phyloP scores from a whole-genome alignment of 805 yeast genomes.

The Wickerhamomyces silvicola region DNA sequence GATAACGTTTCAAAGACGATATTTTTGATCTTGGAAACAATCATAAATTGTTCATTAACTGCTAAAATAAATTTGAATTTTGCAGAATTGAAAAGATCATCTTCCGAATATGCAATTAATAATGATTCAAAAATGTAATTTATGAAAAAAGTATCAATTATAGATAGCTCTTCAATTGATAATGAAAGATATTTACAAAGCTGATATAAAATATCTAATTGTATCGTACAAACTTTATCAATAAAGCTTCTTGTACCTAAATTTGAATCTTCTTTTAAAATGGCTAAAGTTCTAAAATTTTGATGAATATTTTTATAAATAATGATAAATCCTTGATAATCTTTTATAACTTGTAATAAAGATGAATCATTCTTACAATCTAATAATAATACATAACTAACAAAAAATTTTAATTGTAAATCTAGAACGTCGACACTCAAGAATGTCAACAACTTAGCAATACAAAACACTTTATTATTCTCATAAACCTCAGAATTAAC shows the following conservation, averaged over 20 bases:
- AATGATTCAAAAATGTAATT: constrained; percentile 41
- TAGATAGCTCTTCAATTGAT: constrained; percentile 31
- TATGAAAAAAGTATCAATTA: constrained; percentile 39
- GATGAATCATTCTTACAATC: constrained; percentile 37
- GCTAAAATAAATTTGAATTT: constrained; percentile 67
- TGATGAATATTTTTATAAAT: constrained; percentile 36
- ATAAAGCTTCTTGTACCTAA: constrained; percentile 27
- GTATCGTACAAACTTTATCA: constrained; percentile 34
- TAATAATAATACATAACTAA: constrained; percentile 37
- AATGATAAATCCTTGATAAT: constrained; percentile 46
- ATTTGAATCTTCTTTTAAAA: constrained; percentile 23
- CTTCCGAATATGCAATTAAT: constrained; percentile 38
- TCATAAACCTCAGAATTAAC: constrained; percentile 31
- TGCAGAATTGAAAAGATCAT: constrained; percentile 56
- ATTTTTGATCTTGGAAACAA: constrained; percentile 37
- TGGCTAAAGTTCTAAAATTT: constrained; percentile 14
- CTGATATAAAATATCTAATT: constrained; percentile 49
- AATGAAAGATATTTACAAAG: constrained; percentile 46
- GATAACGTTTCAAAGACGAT: constrained; percentile 53
- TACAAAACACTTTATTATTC: constrained; percentile 35
- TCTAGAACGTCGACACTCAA: constrained; percentile 30
- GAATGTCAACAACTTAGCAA: constrained; percentile 43
- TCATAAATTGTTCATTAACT: constrained; percentile 84
- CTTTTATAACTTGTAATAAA: constrained; percentile 39
- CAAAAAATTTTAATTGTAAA: constrained; percentile 31